Percentiles rank a stretch among this genome's conserved stretches.
phyloP scores from a whole-genome alignment of 768 basidiomycete genomes.

The Albatrellus ellisii region DNA sequence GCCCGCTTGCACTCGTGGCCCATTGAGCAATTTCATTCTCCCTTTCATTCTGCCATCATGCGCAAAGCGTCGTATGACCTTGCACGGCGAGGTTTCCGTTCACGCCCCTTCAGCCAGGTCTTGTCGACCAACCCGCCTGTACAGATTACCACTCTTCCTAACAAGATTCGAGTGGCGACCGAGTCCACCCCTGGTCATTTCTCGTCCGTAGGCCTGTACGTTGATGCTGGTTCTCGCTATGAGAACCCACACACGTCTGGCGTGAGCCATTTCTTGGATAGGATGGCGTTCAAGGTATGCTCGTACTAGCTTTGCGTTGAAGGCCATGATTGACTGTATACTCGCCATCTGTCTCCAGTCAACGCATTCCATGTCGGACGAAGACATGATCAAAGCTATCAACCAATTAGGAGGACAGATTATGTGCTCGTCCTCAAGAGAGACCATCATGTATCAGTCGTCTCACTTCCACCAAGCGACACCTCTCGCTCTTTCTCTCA shows the following conservation, averaged over 20 bases:
- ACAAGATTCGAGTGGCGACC: conserved; percentile 86
- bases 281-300: conserved; percentile 98
- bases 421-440: conserved; percentile 79
- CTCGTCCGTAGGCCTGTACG: conserved; percentile 83
- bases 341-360: conserved; percentile 33
- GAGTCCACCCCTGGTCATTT: conserved; percentile 90
- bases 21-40: no score
- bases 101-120: no score
- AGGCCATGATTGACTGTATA: conserved; percentile 1
- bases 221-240: conserved; percentile 89
- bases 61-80: no score
- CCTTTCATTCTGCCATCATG: no score
- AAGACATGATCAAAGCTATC: conserved; percentile 70
- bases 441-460: conserved; percentile 97
- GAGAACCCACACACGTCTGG: conserved; percentile 65
- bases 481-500: conserved; percentile 71
- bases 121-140: conserved; percentile 29
- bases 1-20: no score
- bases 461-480: conserved; percentile 82
- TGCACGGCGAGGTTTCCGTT: no score
- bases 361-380: conserved; percentile 56
- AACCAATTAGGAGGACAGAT: conserved; percentile 86
- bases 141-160: conserved; percentile 76
- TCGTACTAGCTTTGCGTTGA: conserved; percentile 3
- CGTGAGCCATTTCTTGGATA: conserved; percentile 83